These are phyloP conservation scores for Brachypodium distachyon DNA, from an alignment of 202 grass and related monocot genomes.

Conservation along the genomic window DNA sequence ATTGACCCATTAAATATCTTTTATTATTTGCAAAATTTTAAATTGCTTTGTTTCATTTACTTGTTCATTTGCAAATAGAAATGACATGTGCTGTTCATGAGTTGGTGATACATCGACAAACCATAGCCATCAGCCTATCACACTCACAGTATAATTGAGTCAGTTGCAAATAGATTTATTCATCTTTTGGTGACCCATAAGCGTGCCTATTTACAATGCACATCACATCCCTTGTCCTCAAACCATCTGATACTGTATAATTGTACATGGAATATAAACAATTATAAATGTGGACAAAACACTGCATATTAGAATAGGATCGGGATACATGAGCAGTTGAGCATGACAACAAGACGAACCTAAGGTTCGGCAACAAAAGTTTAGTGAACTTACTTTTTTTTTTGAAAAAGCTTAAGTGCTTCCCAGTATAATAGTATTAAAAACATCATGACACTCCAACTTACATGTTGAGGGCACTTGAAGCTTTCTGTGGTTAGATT, in stretches of 20 bases:
- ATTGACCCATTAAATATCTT: neutral
- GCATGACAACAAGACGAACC: neutral
- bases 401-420: neutral
- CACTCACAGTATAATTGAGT: neutral
- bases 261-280: neutral
- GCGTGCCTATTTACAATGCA: neutral
- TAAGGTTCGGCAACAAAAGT: neutral
- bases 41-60: neutral
- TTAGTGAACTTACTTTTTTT: neutral
- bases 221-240: neutral
- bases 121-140: neutral
- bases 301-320: neutral
- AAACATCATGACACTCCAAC: slow-evolving; percentile 4
- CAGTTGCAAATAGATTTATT: neutral
- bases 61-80: neutral
- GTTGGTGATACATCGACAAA: neutral
- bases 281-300: neutral
- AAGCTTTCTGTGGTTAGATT: slow-evolving; percentile 40
- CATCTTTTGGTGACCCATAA: neutral
- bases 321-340: neutral
- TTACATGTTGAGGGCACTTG: slow-evolving; percentile 96
- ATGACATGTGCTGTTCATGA: neutral
- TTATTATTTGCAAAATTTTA: no score
- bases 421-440: neutral
- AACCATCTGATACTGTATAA: neutral